Conservation (phyloP, 2,329 filamentous ascomycete species). For the Emergomyces orientalis region DNA sequence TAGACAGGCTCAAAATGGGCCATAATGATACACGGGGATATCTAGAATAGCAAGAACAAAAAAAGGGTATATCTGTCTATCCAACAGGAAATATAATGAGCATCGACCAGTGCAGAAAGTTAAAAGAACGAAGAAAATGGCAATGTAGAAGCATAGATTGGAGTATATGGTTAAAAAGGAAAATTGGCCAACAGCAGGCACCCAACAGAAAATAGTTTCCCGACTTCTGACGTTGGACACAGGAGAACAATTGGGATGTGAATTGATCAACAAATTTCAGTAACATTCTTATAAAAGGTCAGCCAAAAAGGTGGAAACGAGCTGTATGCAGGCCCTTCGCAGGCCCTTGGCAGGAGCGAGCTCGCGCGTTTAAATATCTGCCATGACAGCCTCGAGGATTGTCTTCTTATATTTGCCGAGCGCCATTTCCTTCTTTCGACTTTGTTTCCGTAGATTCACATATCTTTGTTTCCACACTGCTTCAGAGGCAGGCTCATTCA, state of each 20-base stretch:
- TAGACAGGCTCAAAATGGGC: background rate
- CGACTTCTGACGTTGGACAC: too few relatives aligned
- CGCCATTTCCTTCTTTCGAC: conserved; percentile 31
- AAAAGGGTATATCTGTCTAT: background rate
- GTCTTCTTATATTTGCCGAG: conserved; percentile 34
- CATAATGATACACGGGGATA: background rate
- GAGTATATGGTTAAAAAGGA: background rate
- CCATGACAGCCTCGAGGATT: conserved; percentile 37
- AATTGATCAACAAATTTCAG: background rate
- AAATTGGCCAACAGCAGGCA: background rate
- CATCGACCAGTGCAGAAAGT: background rate
- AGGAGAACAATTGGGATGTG: background rate
- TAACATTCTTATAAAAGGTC: background rate
- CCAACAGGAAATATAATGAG: background rate
- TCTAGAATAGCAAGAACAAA: background rate
- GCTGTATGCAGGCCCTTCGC: too few relatives aligned
- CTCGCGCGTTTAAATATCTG: conserved; percentile 23
- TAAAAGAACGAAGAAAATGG: background rate
- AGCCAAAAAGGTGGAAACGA: too few relatives aligned
- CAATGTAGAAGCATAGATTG: background rate
- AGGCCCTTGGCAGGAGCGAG: too few relatives aligned
- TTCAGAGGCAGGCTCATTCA: conserved; percentile 23
- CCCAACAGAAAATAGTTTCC: too few relatives aligned
- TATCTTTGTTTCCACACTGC: conserved; percentile 35
- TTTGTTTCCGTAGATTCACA: conserved; percentile 29